phyloP scores from a whole-genome alignment of 1,139 yeast species.

The Candida frijolesensis region DNA sequence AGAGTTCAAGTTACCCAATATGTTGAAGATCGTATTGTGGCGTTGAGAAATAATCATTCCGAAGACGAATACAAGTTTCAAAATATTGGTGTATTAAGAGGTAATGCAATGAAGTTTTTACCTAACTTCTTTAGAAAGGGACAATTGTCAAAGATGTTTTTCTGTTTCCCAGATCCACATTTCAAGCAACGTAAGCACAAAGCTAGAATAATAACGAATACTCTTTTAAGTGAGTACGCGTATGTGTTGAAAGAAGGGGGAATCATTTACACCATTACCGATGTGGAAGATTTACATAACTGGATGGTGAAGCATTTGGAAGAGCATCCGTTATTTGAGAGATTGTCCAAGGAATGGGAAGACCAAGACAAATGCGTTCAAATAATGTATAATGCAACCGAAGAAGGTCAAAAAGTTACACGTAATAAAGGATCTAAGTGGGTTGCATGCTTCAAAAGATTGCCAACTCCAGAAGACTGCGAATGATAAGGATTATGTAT shows the following conservation, averaged over 20 bases:
- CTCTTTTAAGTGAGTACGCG: constrained; percentile 89
- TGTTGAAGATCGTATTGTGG: constrained; percentile 92
- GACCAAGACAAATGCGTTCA: constrained; percentile 74
- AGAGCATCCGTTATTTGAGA: constrained; percentile 86
- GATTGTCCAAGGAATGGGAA: constrained; percentile 82
- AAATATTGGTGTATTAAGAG: constrained; percentile 87
- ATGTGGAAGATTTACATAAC: constrained; percentile 86
- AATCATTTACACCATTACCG: constrained; percentile 89
- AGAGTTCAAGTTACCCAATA: constrained; percentile 96
- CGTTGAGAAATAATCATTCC: constrained; percentile 57
- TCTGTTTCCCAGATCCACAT: constrained; percentile 99
- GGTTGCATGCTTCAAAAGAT: constrained; percentile 83
- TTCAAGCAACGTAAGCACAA: constrained; percentile 96
- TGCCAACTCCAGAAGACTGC: constrained; percentile 57
- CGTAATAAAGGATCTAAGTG: constrained; percentile 86
- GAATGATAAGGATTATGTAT: constrained; percentile 10
- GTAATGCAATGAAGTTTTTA: constrained; percentile 95
- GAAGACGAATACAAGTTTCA: constrained; percentile 50
- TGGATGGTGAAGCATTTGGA: constrained; percentile 97
- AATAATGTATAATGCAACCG: constrained; percentile 89
- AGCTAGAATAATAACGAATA: constrained; percentile 91
- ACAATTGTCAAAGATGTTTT: constrained; percentile 86
- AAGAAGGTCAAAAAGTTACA: constrained; percentile 95
- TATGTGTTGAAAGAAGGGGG: constrained; percentile 88
- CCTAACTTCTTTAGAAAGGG: constrained; percentile 88